A percentile compares a stretch with the other conserved stretches of the same genome.
Conservation (phyloP, 768 basidiomycete species). For the Rhodotorula graminis region DNA sequence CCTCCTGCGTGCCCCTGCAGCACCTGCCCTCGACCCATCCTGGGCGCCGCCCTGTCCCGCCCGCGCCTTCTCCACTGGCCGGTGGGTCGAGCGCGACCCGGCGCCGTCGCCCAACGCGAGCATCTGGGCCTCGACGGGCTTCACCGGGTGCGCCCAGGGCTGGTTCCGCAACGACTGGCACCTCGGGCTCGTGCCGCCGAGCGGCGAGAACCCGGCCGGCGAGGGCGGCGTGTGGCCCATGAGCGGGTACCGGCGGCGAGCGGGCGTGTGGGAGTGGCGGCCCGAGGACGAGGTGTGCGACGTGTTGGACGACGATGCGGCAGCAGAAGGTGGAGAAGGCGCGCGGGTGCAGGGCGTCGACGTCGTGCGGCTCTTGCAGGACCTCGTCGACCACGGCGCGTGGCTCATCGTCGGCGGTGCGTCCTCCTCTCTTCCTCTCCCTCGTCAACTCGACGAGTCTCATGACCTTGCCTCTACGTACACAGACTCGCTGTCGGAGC, state of each 20-base stretch:
- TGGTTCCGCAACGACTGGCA: conserved; percentile 4
- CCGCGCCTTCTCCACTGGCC: neutral
- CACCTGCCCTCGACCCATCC: too few species aligned
- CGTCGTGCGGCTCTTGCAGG: neutral
- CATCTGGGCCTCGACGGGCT: neutral
- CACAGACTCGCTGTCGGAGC: conserved; percentile 11
- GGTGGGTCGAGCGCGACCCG: neutral
- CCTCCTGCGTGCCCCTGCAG: too few species aligned
- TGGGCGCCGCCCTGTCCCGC: neutral
- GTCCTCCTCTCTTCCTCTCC: neutral
- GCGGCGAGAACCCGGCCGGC: neutral
- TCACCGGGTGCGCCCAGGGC: neutral
- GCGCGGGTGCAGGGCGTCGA: neutral
- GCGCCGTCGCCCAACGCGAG: neutral
- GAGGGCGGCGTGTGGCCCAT: conserved; percentile 2
- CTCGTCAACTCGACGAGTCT: neutral
- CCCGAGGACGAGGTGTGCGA: neutral
- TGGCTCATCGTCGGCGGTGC: conserved; percentile 9
- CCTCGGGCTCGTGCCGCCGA: neutral
- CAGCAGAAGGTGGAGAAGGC: neutral
- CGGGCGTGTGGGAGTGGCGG: neutral
- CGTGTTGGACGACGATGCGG: neutral
- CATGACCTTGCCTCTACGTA: neutral
- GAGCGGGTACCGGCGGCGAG: neutral
- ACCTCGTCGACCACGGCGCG: conserved; percentile 1